phyloP scores from a whole-genome alignment of 371 early-diverging fungal species.

The Mortierella sp. region DNA sequence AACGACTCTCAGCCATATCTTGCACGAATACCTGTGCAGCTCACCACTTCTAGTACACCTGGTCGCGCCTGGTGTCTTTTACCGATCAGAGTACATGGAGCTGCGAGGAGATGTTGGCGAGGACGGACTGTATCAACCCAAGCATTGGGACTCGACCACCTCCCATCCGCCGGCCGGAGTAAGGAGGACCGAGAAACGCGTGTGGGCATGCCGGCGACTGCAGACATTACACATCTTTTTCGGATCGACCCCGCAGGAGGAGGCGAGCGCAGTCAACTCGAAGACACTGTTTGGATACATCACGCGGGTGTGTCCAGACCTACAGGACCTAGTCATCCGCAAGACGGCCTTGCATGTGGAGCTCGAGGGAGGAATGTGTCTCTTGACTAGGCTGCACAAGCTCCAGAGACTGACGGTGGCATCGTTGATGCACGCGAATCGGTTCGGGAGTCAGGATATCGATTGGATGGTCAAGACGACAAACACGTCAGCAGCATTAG shows the following conservation, averaged over 20 bases:
- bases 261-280: background rate
- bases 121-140: constrained; percentile 2
- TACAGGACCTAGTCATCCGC: constrained; percentile 2
- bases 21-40: background rate
- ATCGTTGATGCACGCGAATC: constrained; percentile 7
- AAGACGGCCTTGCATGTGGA: constrained; percentile 10
- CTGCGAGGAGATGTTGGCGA: constrained; percentile 1
- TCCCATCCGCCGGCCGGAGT: constrained; percentile 3
- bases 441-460: constrained; percentile 1
- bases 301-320: constrained; percentile 1
- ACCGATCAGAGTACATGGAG: constrained; percentile 8
- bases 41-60: constrained; percentile 2
- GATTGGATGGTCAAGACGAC: constrained; percentile 11
- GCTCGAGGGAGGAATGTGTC: constrained; percentile 6
- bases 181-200: constrained; percentile 1
- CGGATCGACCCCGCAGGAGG: constrained; percentile 12
- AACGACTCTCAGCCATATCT: background rate
- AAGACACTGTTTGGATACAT: background rate
- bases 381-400: constrained; percentile 2
- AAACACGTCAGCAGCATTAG: background rate
- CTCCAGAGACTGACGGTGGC: constrained; percentile 4
- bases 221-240: constrained; percentile 10
- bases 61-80: constrained; percentile 2
- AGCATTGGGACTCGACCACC: constrained; percentile 2
- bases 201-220: constrained; percentile 9